These are phyloP conservation scores for Lolium rigidum DNA, from an alignment of 176 grass and related monocot genomes.

Conservation along the genomic window DNA sequence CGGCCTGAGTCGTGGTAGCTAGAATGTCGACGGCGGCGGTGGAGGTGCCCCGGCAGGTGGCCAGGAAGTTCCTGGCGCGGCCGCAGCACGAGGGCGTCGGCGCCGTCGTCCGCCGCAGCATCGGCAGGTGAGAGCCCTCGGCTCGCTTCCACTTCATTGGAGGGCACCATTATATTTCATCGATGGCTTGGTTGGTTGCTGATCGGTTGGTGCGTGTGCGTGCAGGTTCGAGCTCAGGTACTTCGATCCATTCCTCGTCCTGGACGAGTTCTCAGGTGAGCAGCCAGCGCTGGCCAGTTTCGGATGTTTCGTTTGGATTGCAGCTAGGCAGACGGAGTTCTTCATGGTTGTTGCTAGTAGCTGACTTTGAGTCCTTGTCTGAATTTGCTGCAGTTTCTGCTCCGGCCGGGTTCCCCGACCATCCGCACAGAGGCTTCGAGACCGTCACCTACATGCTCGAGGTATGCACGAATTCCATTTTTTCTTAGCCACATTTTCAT, in stretches of 20 bases:
- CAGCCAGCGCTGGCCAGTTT: not conserved
- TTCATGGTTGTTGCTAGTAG: not conserved
- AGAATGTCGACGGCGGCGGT: slow-evolving; percentile 28
- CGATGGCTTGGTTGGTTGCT: too few species aligned
- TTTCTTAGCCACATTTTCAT: not conserved
- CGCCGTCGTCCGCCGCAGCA: slow-evolving; percentile 93
- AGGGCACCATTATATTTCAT: too few species aligned
- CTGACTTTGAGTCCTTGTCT: not conserved
- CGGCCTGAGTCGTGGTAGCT: too few species aligned
- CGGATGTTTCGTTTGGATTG: not conserved
- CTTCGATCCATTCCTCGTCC: slow-evolving; percentile 93
- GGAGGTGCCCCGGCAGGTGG: slow-evolving; percentile 76
- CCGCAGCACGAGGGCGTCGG: slow-evolving; percentile 85
- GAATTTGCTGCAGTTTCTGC: slow-evolving; percentile 58
- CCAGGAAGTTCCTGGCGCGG: slow-evolving; percentile 72
- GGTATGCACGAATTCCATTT: slow-evolving; percentile 20
- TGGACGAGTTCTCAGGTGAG: slow-evolving; percentile 97
- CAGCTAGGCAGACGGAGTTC: not conserved
- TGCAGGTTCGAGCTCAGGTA: slow-evolving; percentile 89
- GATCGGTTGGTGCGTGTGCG: not conserved
- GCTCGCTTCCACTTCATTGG: too few species aligned
- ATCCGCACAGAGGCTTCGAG: slow-evolving; percentile 98
- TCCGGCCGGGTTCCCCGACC: slow-evolving; percentile 94
- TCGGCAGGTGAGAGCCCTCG: slow-evolving; percentile 85
- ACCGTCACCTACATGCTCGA: slow-evolving; percentile 99